phyloP scores from a whole-genome alignment of 176 grass and related monocot genomes.

The Alloteropsis semialata region DNA sequence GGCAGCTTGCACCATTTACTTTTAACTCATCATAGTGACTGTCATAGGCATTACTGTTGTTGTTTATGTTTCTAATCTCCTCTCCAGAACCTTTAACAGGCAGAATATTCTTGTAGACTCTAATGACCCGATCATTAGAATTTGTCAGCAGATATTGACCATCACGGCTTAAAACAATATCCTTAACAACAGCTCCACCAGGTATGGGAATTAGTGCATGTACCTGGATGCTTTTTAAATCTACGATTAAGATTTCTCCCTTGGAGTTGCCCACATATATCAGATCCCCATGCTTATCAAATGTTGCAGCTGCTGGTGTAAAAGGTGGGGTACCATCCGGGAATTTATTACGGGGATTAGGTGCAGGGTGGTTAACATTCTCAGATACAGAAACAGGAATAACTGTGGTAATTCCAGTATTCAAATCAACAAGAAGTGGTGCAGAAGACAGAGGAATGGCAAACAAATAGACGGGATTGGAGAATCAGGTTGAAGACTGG shows the following conservation, averaged over 20 bases:
- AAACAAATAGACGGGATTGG: constrained; percentile 66
- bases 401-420: constrained; percentile 63
- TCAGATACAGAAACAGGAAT: constrained; percentile 70
- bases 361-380: constrained; percentile 40
- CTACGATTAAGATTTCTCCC: constrained; percentile 89
- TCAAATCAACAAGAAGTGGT: constrained; percentile 81
- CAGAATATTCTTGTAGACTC: constrained; percentile 81
- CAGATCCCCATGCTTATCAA: constrained; percentile 82
- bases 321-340: constrained; percentile 81
- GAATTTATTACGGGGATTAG: constrained; percentile 79
- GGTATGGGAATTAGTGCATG: constrained; percentile 72
- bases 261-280: constrained; percentile 96
- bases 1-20: constrained; percentile 59
- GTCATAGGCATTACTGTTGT: constrained; percentile 30
- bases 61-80: constrained; percentile 59
- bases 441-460: constrained; percentile 88
- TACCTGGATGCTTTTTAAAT: constrained; percentile 67
- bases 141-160: constrained; percentile 89
- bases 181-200: constrained; percentile 81
- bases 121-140: constrained; percentile 94
- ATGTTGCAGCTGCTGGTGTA: constrained; percentile 89
- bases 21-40: constrained; percentile 66
- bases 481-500: constrained; percentile 63
- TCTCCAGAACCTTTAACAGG: constrained; percentile 62
- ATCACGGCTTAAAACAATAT: constrained; percentile 86